Conservation (phyloP, 371 early-diverging fungal genomes). For the Mortierella sp. region DNA sequence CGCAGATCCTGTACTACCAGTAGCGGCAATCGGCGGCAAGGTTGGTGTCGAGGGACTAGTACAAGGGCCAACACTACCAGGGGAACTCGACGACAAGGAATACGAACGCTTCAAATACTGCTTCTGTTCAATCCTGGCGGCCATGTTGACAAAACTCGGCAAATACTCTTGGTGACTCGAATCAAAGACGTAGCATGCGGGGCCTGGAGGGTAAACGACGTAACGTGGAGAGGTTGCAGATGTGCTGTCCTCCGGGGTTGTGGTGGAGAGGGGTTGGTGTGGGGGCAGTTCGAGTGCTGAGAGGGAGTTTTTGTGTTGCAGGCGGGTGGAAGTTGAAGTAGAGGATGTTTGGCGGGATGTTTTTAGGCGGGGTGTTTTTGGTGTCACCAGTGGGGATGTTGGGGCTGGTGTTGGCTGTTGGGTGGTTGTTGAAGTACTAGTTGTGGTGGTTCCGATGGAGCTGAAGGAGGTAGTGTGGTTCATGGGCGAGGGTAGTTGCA, state of each 20-base stretch:
- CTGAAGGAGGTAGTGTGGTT: neutral
- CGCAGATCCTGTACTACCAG: neutral
- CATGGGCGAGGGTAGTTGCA: neutral
- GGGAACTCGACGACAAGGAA: neutral
- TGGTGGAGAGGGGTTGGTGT: neutral
- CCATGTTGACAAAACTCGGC: slow-evolving; percentile 42
- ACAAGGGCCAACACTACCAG: neutral
- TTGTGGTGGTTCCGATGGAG: neutral
- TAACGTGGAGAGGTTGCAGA: slow-evolving; percentile 19
- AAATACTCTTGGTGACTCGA: slow-evolving; percentile 27
- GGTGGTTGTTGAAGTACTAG: neutral
- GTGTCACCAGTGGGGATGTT: neutral
- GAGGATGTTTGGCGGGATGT: neutral
- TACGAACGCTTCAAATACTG: slow-evolving; percentile 5
- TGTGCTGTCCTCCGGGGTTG: neutral
- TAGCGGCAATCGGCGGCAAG: neutral
- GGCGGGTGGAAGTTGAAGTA: neutral
- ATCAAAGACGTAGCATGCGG: slow-evolving; percentile 46
- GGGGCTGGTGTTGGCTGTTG: neutral
- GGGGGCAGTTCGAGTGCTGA: slow-evolving; percentile 11
- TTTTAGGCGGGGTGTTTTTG: neutral
- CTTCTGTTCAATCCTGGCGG: slow-evolving; percentile 32
- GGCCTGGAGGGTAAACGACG: slow-evolving; percentile 24
- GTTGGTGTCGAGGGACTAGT: neutral
- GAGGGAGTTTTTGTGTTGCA: neutral